phyloP scores from a whole-genome alignment of 768 basidiomycete genomes.

The Rhizopogon salebrosus region DNA sequence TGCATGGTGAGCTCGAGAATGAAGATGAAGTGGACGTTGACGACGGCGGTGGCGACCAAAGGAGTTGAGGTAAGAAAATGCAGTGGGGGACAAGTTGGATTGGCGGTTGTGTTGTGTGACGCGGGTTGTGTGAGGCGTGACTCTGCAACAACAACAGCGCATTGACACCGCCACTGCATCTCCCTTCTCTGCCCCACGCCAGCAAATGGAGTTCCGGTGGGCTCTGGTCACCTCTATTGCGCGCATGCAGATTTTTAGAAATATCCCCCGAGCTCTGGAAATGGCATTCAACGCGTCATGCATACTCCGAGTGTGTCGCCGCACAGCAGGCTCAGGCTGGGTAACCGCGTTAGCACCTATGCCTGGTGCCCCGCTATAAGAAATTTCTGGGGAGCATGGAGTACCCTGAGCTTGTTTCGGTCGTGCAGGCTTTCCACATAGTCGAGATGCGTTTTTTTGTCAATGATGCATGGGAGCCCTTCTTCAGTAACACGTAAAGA shows the following conservation, averaged over 20 bases:
- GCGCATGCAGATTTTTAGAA: neutral
- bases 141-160: conserved; percentile 15
- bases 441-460: neutral
- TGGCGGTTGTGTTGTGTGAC: conserved; percentile 27
- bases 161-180: conserved; percentile 18
- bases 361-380: neutral
- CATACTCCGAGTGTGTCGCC: neutral
- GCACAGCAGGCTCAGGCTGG: neutral
- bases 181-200: neutral
- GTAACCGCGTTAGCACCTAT: neutral
- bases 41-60: conserved; percentile 5
- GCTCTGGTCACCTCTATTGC: neutral
- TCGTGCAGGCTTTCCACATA: neutral
- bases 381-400: neutral
- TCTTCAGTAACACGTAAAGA: neutral
- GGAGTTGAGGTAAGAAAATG: conserved; percentile 29
- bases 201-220: neutral
- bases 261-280: neutral
- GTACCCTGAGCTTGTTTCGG: neutral
- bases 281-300: neutral
- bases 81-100: conserved; percentile 35
- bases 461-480: neutral
- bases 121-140: conserved; percentile 26
- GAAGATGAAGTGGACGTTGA: conserved; percentile 13
- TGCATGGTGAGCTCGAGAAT: conserved; percentile 52